Percentiles rank a stretch among this genome's conserved stretches.
Evolutionary conservation across 2,329 filamentous ascomycete genomes (phyloP).

Genomic region (Colletotrichum viniferum): DNA sequence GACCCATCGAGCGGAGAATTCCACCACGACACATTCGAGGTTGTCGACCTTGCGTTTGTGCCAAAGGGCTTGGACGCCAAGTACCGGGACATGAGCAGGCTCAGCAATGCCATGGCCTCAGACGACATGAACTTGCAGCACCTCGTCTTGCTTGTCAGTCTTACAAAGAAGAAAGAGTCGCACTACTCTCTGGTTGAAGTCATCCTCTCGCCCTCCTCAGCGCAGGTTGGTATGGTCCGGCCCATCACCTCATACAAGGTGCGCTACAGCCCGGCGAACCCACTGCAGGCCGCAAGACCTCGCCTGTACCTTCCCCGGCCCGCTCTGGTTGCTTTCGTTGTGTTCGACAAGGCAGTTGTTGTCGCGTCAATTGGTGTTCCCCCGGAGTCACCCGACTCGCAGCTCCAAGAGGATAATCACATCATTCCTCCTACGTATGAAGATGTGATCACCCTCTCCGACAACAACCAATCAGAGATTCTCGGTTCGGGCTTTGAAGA

Average conservation of each 20-base stretch:
- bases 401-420: slow-evolving; percentile 72
- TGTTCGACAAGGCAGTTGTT: slow-evolving; percentile 80
- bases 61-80: slow-evolving; percentile 56
- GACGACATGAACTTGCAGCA: slow-evolving; percentile 60
- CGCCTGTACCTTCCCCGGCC: slow-evolving; percentile 79
- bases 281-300: slow-evolving; percentile 52
- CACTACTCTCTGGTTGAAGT: slow-evolving; percentile 81
- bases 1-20: slow-evolving; percentile 53
- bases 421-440: slow-evolving; percentile 74
- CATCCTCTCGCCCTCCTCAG: slow-evolving; percentile 57
- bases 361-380: slow-evolving; percentile 74
- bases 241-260: slow-evolving; percentile 69
- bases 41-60: slow-evolving; percentile 81
- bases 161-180: slow-evolving; percentile 55
- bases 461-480: slow-evolving; percentile 66
- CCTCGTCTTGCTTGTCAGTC: slow-evolving; percentile 65
- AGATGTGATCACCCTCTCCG: slow-evolving; percentile 82
- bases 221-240: slow-evolving; percentile 69
- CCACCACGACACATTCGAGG: slow-evolving; percentile 66
- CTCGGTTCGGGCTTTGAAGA: slow-evolving; percentile 70
- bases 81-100: slow-evolving; percentile 53
- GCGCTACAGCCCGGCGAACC: slow-evolving; percentile 47
- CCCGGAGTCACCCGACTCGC: slow-evolving; percentile 75
- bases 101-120: slow-evolving; percentile 53
- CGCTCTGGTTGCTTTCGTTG: slow-evolving; percentile 78